Evolutionary conservation across 352 stramenopile species (phyloP).

Genomic region (Pythium volutum): DNA sequence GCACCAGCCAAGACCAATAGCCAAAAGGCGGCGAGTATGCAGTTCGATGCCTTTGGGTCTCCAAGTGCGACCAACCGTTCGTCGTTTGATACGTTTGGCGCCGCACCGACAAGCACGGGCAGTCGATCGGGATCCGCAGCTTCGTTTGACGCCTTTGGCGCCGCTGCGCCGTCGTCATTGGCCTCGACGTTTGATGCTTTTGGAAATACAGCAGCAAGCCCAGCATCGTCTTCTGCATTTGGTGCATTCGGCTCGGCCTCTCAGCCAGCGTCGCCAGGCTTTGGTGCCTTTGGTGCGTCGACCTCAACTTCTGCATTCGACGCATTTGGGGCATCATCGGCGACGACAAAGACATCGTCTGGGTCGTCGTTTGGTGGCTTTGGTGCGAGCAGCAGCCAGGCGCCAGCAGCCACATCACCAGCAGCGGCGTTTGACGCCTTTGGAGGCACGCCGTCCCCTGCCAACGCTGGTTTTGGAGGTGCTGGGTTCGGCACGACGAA

Average conservation of each 20-base stretch:
- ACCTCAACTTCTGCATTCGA: conserved; percentile 21
- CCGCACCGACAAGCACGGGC: conserved; percentile 24
- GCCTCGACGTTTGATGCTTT: conserved; percentile 36
- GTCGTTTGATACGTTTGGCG: conserved; percentile 41
- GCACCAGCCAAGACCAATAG: conserved; percentile 16
- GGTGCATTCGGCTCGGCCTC: conserved; percentile 15
- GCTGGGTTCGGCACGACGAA: conserved; percentile 6
- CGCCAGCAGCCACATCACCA: conserved; percentile 11
- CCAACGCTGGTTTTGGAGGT: conserved; percentile 7
- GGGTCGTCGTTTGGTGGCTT: conserved; percentile 31
- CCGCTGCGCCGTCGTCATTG: conserved; percentile 25
- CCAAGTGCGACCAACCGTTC: conserved; percentile 20
- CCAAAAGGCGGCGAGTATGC: conserved; percentile 15
- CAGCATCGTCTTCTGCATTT: conserved; percentile 7
- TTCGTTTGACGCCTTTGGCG: conserved; percentile 36
- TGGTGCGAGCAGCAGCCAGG: conserved; percentile 5
- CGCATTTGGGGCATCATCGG: conserved; percentile 10
- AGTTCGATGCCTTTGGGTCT: conserved; percentile 34
- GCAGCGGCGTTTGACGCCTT: conserved; percentile 16
- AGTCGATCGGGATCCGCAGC: conserved; percentile 18
- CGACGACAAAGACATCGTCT: conserved; percentile 13
- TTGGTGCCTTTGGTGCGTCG: conserved; percentile 47
- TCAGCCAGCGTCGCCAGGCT: not conserved
- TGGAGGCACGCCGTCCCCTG: conserved; percentile 9
- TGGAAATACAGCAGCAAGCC: conserved; percentile 13